Percentiles rank a stretch among this genome's conserved stretches.
phyloP scores from a whole-genome alignment of 2,329 filamentous ascomycete species.

The Penicillium corylophilum region DNA sequence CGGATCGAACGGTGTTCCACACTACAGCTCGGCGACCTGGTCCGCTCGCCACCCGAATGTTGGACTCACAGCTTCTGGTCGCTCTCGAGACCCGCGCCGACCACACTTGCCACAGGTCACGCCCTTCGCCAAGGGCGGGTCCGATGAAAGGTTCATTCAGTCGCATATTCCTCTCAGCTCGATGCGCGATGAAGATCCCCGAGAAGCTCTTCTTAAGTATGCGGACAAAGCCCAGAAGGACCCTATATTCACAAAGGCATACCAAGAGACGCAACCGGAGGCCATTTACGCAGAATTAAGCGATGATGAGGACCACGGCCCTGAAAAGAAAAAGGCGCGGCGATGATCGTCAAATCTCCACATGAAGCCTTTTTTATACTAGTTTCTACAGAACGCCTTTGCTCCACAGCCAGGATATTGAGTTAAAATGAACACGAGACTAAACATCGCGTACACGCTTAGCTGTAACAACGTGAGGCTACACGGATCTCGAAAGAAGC shows the following conservation, averaged over 20 bases:
- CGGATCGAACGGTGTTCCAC: conserved; percentile 68
- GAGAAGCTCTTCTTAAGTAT: conserved; percentile 92
- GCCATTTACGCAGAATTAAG: conserved; percentile 88
- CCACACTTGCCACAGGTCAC: conserved; percentile 84
- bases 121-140: conserved; percentile 85
- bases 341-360: conserved; percentile 24
- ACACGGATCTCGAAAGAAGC: conserved; percentile 2
- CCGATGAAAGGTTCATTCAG: conserved; percentile 84
- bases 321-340: conserved; percentile 61
- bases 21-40: conserved; percentile 66
- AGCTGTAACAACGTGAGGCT: background rate
- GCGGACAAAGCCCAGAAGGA: conserved; percentile 90
- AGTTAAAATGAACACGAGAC: background rate
- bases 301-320: conserved; percentile 68
- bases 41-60: conserved; percentile 65
- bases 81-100: conserved; percentile 73
- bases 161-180: conserved; percentile 84
- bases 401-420: background rate
- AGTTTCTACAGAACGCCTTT: background rate
- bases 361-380: conserved; percentile 1
- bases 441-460: background rate
- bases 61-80: conserved; percentile 75
- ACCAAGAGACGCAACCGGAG: conserved; percentile 86
- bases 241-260: conserved; percentile 90
- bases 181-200: conserved; percentile 94